Base-by-base conservation (phyloP, 345 rosid species). In the Isatis tinctoria region DNA sequence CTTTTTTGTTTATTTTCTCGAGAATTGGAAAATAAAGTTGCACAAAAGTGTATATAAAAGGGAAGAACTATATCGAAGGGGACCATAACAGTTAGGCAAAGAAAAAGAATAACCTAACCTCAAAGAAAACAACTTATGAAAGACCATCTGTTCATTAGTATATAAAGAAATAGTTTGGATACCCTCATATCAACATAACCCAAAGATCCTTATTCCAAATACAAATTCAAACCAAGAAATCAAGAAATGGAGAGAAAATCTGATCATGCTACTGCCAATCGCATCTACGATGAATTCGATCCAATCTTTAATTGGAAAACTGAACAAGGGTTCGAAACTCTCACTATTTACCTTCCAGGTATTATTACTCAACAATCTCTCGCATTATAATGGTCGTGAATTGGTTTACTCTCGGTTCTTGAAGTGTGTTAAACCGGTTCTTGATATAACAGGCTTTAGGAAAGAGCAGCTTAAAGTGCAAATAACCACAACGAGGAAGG, bases 391-490 rank as follows among this genome's bases (percentile, higher is more conserved):
- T 58, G 1, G 3, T 35, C 10, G 6, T 32, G 18, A 12, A 26
- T 16, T 44, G 26, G 28, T 32, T 32, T 48, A 8, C 0, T 27
- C 10, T 0, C 1, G 17, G 45, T 77, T 43, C 14, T 41, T 66
- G 20, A 48, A 32, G 32, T 73, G 32, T 44, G 16, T 27, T 3
- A 18, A 48, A 43, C 39, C 6, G 48, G 49, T 68, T 69, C 20
- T 68, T 78, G 49, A 47, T 63, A 22, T 16, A 32, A 40, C 51
- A 82, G 85, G 83, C 22, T 82, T 79, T 65, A 76, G 5, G 49
- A 82, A 69, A 66, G 85, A 82, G 65, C 81, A 82, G 12, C 77
- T 82, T 13, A 82, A 76, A 36, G 83, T 79, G 53, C 85, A 79
- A 74, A 65, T 76, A 66, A 79, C 85, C 39, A 37, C 81, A 53